Percentiles rank a stretch among this genome's conserved stretches.
Conservation (phyloP, 2,329 filamentous ascomycete species). For the Bipolaris bicolor region DNA sequence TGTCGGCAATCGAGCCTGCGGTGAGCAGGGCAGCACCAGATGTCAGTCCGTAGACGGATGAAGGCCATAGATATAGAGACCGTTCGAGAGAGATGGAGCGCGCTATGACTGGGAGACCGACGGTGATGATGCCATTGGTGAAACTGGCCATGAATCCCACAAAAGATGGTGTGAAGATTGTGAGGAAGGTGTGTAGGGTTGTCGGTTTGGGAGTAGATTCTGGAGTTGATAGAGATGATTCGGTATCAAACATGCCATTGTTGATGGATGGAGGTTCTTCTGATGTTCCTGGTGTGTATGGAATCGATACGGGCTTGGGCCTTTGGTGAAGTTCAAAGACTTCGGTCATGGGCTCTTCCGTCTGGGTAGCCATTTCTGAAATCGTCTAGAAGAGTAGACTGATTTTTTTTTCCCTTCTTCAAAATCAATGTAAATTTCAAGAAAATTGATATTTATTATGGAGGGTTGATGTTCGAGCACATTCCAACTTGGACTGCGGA, state of each 20-base stretch:
- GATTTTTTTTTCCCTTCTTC: no score
- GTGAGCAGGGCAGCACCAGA: conserved; percentile 58
- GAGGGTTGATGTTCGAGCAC: background rate
- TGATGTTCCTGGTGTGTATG: background rate
- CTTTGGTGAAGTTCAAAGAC: conserved; percentile 9
- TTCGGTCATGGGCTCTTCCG: background rate
- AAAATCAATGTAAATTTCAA: no score
- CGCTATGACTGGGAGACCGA: conserved; percentile 53
- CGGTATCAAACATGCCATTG: background rate
- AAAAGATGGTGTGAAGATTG: conserved; percentile 20
- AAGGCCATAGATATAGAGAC: conserved; percentile 43
- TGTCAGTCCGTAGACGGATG: conserved; percentile 49
- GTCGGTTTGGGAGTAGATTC: background rate
- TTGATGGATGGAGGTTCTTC: background rate
- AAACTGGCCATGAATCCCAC: conserved; percentile 40
- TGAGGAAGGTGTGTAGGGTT: conserved; percentile 9
- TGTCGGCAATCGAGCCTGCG: conserved; percentile 58
- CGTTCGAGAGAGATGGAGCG: conserved; percentile 34
- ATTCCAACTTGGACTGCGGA: background rate
- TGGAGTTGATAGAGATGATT: background rate
- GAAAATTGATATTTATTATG: background rate
- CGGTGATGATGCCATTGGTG: conserved; percentile 51
- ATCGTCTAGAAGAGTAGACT: no score
- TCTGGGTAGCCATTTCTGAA: conserved; percentile 8
- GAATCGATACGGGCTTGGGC: background rate